Evolutionary conservation across 768 basidiomycete species (phyloP).

Genomic region (Phanerodontia chrysosporium): DNA sequence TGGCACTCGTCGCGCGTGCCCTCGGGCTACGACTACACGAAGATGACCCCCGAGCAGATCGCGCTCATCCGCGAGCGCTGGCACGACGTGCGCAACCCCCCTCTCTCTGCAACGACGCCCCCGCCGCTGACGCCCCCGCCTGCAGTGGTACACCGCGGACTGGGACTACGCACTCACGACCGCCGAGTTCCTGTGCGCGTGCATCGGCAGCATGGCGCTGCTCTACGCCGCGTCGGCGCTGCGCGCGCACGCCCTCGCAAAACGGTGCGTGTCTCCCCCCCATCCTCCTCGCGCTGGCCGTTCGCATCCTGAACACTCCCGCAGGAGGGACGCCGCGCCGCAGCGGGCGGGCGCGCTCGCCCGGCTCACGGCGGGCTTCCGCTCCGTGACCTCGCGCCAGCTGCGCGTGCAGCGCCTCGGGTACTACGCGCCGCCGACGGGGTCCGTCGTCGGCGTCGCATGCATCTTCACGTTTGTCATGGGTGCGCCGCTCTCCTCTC

Average conservation of each 20-base stretch:
- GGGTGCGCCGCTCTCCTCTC: conserved; percentile 10
- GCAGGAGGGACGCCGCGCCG: background rate
- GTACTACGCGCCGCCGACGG: conserved; percentile 29
- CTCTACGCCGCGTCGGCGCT: background rate
- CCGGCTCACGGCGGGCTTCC: conserved; percentile 16
- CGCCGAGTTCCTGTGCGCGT: conserved; percentile 27
- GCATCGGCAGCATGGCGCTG: conserved; percentile 11
- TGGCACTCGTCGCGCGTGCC: conserved; percentile 27
- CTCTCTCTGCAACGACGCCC: background rate
- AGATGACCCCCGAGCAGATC: conserved; percentile 22
- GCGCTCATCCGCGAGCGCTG: conserved; percentile 21
- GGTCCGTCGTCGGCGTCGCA: conserved; percentile 21
- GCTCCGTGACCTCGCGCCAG: conserved; percentile 24
- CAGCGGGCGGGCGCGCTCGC: background rate
- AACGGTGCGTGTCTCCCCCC: background rate
- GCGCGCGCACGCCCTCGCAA: background rate
- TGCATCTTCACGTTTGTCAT: conserved; percentile 24
- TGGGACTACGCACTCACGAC: conserved; percentile 30
- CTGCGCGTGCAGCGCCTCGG: conserved; percentile 17
- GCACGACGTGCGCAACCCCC: conserved; percentile 22
- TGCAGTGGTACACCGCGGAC: conserved; percentile 29
- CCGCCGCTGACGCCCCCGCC: background rate
- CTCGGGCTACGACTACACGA: conserved; percentile 19
- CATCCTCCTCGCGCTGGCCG: no score
- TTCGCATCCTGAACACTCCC: no score